phyloP scores from a whole-genome alignment of 768 basidiomycete genomes.

The Mycena capillaripes region DNA sequence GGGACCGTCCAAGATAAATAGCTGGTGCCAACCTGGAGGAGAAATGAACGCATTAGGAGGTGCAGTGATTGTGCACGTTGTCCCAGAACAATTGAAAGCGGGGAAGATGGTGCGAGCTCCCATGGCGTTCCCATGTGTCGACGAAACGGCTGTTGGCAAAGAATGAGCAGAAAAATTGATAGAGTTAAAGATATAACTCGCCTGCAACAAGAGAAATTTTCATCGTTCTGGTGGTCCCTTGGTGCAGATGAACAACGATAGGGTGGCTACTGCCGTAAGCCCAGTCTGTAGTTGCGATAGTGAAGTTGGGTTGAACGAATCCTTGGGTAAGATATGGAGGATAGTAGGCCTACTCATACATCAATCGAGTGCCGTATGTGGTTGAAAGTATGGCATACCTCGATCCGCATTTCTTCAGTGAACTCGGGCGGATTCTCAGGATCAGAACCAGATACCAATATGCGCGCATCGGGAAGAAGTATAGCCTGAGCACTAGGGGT shows the following conservation, averaged over 20 bases:
- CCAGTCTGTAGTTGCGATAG: constrained; percentile 74
- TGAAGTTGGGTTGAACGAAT: constrained; percentile 72
- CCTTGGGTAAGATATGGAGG: constrained; percentile 87
- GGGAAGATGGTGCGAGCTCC: constrained; percentile 82
- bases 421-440: constrained; percentile 73
- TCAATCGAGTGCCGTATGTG: too few relatives aligned
- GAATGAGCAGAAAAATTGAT: constrained; percentile 31
- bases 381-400: too few relatives aligned
- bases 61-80: constrained; percentile 81
- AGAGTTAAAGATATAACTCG: constrained; percentile 44
- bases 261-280: constrained; percentile 64
- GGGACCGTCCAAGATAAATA: constrained; percentile 84
- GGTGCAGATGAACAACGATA: constrained; percentile 64
- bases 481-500: constrained; percentile 66
- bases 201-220: constrained; percentile 76
- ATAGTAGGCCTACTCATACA: too few relatives aligned
- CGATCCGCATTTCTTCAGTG: constrained; percentile 83
- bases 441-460: constrained; percentile 84
- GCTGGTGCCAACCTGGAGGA: constrained; percentile 83
- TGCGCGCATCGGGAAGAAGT: constrained; percentile 80
- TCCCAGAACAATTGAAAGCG: constrained; percentile 75
- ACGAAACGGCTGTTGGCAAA: constrained; percentile 73
- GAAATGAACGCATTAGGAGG: constrained; percentile 78
- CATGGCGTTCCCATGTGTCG: constrained; percentile 86
- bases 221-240: constrained; percentile 60